phyloP scores from a whole-genome alignment of 202 grass and related monocot species.

The Eragrostis tef region DNA sequence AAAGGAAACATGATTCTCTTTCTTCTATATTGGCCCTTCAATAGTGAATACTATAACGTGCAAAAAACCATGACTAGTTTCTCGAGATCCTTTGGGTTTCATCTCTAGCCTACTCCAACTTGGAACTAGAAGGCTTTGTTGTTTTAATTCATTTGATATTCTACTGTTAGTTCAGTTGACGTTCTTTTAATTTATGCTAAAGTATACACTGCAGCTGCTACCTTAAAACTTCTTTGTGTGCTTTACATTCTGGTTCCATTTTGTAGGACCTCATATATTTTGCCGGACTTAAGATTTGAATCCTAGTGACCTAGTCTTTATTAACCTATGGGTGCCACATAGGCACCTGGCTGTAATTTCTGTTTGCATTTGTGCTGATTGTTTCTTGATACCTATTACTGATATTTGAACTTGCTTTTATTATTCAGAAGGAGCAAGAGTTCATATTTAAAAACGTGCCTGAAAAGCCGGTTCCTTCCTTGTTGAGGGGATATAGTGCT shows the following conservation, averaged over 20 bases:
- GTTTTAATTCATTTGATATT: background rate
- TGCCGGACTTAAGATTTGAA: conserved; percentile 1
- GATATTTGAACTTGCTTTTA: conserved; percentile 40
- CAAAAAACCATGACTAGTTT: too few relatives aligned
- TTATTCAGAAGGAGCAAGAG: conserved; percentile 89
- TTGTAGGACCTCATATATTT: background rate
- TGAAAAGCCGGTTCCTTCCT: conserved; percentile 83
- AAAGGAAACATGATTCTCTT: conserved; percentile 23
- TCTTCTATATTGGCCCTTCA: conserved; percentile 13
- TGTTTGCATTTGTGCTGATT: conserved; percentile 8
- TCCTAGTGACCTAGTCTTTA: background rate
- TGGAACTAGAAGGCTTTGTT: too few relatives aligned
- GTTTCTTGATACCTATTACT: conserved; percentile 23
- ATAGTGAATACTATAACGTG: background rate
- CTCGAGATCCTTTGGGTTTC: too few relatives aligned
- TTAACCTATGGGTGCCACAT: background rate
- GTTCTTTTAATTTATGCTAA: conserved; percentile 23
- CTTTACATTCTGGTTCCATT: background rate
- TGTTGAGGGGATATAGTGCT: conserved; percentile 91
- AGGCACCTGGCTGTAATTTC: conserved; percentile 5
- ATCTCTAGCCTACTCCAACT: too few relatives aligned
- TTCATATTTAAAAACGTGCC: conserved; percentile 77
- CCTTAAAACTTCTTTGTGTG: background rate
- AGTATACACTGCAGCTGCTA: background rate
- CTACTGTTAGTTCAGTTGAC: background rate